Base-by-base conservation (phyloP, 768 basidiomycete genomes). In the Pleurotus platypus region DNA sequence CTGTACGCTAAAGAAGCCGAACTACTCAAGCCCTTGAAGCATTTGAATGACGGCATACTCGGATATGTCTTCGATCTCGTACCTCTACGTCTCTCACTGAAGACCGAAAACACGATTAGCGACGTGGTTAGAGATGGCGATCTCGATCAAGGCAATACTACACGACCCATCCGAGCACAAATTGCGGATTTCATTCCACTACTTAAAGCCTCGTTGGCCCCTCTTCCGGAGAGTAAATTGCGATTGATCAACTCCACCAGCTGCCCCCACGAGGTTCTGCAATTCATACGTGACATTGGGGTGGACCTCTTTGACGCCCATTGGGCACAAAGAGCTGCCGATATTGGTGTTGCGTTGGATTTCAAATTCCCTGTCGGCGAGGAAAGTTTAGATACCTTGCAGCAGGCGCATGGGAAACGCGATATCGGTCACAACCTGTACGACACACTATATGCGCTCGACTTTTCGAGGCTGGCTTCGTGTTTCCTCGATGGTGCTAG, bases 381-480 rank as follows among this genome's bases (percentile, higher is more conserved):
- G 7, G 38, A 39, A 55, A n/a, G 2, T 15, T 5, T 13, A n/a
- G 55, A 45, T 39, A 51, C 38, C 22, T 48, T 48, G 2, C 37
- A 11, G 16, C 51, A 47, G 47, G 59, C 45, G n/a, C 49, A 60
- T 20, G 70, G 67, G 13, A 75, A 69, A 61, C 61, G 60, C 7
- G 76, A 83, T 43, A 62, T 92, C 6, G 92, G 90, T 0, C 84
- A 89, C 61, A 93, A 93, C 60, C 67, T 95, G 3, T 94, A 90
- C 63, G 74, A 83, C 46, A 45, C 65, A 4, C 46, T 57, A 1
- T 92, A 90, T 59, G 74, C 81, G 0, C 69, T 74, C 50, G 89
- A 91, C 65, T 91, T 91, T 64, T 67, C 69, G 2, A 66, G 77
- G 4, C 71, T 91, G 7, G 76, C 86, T 0, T 72, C 74, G 26